Conservation (phyloP, 305 asterid genomes). For the Petunia hybrid region DNA sequence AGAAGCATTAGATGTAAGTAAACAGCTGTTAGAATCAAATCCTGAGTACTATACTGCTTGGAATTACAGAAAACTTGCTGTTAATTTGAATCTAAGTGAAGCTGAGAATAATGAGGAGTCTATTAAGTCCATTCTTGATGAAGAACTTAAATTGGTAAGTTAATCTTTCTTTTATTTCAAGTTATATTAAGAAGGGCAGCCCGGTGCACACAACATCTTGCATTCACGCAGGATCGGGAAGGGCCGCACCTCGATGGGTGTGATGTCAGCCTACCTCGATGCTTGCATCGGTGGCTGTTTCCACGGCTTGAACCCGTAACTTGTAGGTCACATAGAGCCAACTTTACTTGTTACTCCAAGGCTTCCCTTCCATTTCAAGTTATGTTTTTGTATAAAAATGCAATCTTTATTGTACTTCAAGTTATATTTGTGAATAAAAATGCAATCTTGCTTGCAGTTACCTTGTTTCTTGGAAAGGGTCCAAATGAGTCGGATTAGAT, state of each 20-base stretch:
- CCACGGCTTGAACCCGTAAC: too few species aligned
- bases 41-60: conserved; percentile 93
- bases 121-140: conserved; percentile 60
- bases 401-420: too few species aligned
- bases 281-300: too few species aligned
- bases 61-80: conserved; percentile 89
- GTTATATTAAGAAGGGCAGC: too few species aligned
- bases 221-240: too few species aligned
- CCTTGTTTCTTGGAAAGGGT: background rate
- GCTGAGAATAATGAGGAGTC: conserved; percentile 46
- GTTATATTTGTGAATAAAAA: too few species aligned
- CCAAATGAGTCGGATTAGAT: background rate
- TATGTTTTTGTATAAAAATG: background rate
- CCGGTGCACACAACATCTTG: too few species aligned
- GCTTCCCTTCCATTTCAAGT: too few species aligned
- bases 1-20: conserved; percentile 79
- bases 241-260: too few species aligned
- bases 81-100: conserved; percentile 54
- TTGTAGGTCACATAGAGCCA: too few species aligned
- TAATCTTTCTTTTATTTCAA: background rate
- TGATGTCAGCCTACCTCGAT: too few species aligned
- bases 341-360: too few species aligned
- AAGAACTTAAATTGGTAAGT: conserved; percentile 83
- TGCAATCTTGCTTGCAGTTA: background rate
- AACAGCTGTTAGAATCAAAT: conserved; percentile 70